A percentile compares a stretch with the other conserved stretches of the same genome.
These are phyloP conservation scores for Leucosporidium yakuticum DNA, from an alignment of 768 basidiomycete species.

Conservation along the genomic window DNA sequence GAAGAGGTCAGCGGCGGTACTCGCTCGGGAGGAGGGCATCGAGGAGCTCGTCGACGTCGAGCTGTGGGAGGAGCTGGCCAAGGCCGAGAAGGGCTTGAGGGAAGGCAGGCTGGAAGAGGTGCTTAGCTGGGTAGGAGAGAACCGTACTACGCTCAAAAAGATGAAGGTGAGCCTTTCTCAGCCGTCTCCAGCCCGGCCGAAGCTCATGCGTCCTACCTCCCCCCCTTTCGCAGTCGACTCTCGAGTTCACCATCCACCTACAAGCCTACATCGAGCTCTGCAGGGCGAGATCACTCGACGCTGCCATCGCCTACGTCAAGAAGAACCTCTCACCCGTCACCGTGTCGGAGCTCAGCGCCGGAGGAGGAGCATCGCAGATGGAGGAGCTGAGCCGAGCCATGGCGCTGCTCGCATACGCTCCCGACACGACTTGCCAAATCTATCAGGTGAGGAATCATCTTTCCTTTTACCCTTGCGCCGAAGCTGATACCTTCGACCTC, in stretches of 20 bases:
- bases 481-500: neutral
- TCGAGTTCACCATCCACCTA: slow-evolving; percentile 91
- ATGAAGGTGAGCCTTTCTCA: slow-evolving; percentile 57
- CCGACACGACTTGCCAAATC: slow-evolving; percentile 60
- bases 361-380: slow-evolving; percentile 48
- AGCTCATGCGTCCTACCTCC: slow-evolving; percentile 2
- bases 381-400: slow-evolving; percentile 69
- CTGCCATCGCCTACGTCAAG: slow-evolving; percentile 76
- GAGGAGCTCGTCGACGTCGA: slow-evolving; percentile 56
- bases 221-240: slow-evolving; percentile 66
- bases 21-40: slow-evolving; percentile 70
- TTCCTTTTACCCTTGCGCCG: neutral
- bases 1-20: slow-evolving; percentile 64
- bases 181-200: neutral
- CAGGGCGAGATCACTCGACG: slow-evolving; percentile 56
- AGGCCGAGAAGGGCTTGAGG: slow-evolving; percentile 74
- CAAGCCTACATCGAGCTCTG: slow-evolving; percentile 95
- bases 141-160: slow-evolving; percentile 84
- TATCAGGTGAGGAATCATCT: slow-evolving; percentile 59
- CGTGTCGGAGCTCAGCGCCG: slow-evolving; percentile 5
- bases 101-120: slow-evolving; percentile 79
- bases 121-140: slow-evolving; percentile 92
- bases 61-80: slow-evolving; percentile 77
- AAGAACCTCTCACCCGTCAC: slow-evolving; percentile 68
- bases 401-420: slow-evolving; percentile 63